Evolutionary conservation across 2,329 filamentous ascomycete species (phyloP).

Genomic region (Tympanopsis confertula): DNA sequence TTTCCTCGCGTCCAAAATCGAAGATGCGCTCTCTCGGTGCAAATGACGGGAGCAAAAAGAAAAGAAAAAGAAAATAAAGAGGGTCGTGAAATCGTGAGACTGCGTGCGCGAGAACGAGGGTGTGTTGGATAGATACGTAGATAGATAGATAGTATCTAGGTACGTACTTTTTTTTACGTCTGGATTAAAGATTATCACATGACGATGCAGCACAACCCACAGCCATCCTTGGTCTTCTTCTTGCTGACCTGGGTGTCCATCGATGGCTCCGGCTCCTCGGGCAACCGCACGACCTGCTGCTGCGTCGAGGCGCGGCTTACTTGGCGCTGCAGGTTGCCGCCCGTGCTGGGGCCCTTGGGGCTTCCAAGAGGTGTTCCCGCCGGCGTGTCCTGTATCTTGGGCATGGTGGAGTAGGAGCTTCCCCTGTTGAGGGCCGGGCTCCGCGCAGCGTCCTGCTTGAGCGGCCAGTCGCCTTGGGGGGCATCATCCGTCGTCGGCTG

Average conservation of each 20-base stretch:
- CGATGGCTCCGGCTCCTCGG: slow-evolving; percentile 4
- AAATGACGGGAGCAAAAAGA: no score
- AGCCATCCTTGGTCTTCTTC: slow-evolving; percentile 23
- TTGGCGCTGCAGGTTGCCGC: slow-evolving; percentile 17
- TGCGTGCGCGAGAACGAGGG: no score
- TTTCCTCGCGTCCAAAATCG: no score
- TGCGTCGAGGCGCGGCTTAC: slow-evolving; percentile 27
- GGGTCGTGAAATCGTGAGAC: no score
- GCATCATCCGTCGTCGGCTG: slow-evolving; percentile 8
- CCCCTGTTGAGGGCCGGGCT: slow-evolving; percentile 33
- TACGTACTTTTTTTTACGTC: no score
- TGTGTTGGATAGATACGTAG: no score
- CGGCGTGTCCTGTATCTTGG: slow-evolving; percentile 39
- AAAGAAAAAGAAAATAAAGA: no score
- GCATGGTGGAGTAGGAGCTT: slow-evolving; percentile 51
- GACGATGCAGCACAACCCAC: slow-evolving; percentile 36
- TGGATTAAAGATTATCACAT: no score
- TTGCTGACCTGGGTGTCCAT: slow-evolving; percentile 12
- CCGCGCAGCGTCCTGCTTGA: slow-evolving; percentile 33
- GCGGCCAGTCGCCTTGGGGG: slow-evolving; percentile 42
- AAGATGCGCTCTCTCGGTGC: no score
- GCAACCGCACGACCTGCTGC: slow-evolving; percentile 20
- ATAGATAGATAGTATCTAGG: no score
- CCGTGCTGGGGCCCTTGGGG: slow-evolving; percentile 26
- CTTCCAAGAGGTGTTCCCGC: slow-evolving; percentile 27